Evolutionary conservation across 306 rosid genomes (phyloP), one percentile per base, ranked within the genome.

Genomic region (Vigna unguiculata): DNA sequence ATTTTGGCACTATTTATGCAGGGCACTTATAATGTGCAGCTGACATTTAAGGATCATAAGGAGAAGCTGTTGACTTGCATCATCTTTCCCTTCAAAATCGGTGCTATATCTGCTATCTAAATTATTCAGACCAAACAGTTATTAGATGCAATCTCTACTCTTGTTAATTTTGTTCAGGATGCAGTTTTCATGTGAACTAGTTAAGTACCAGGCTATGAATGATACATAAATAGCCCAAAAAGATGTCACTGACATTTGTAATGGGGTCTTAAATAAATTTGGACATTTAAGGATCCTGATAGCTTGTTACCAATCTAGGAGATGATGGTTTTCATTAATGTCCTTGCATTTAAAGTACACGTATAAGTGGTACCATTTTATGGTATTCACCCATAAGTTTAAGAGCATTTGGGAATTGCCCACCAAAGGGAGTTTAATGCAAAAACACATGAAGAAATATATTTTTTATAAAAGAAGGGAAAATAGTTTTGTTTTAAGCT

Each of bases 11-110:
- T 28, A 46, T 22, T 79, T 77, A 53, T 74, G 75, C 88, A 93
- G 97, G 98, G 96, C 20, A 69, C 87, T 13, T 89, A 93, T 74
- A 73, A 75, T 34, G 90, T 91, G 46, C 89, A 72, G 77, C 88
- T 91, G 90, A 87, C 74, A 15, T 51, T 93, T 20, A 52, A 78
- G 82, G 83, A 77, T 66, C 40, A 61, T 10, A 72, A 75, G 1
- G 32, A 77, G 12, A 53, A 80, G 47, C 76, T 43, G 69, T 80
- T 93, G 76, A 83, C 91, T 24, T 91, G 98, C 84, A 81, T 89
- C 32, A 57, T 2, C 75, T 93, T 93, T 85, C 79, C 85, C 47
- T 91, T 93, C 82, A 91, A 79, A 40, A 87, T 91, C 21, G 84
- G 83, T 60, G 57, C 88, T 11, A 57, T 71, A 10, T 82, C 89